phyloP scores from a whole-genome alignment of 1,284 basidiomycete species.

The Xanthoconium separans region DNA sequence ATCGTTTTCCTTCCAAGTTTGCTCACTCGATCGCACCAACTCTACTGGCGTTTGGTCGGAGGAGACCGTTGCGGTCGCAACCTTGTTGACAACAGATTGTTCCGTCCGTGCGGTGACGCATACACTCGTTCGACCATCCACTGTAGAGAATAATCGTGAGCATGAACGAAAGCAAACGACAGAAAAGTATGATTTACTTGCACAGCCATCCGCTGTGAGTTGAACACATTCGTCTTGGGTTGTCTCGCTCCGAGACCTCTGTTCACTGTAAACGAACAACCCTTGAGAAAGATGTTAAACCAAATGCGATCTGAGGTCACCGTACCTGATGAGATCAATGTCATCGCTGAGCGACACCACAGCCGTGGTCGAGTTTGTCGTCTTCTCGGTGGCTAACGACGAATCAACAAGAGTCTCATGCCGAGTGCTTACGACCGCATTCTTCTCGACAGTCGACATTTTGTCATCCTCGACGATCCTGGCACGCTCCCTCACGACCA shows the following conservation, averaged over 20 bases:
- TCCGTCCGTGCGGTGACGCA: background rate
- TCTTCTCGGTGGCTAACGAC: background rate
- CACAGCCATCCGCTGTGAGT: background rate
- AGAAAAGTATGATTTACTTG: background rate
- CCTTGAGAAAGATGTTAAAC: background rate
- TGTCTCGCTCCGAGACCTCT: background rate
- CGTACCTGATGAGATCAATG: background rate
- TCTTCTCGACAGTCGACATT: background rate
- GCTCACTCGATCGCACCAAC: background rate
- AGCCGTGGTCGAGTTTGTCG: background rate
- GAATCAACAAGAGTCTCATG: background rate
- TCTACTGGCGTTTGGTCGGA: background rate
- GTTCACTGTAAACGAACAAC: background rate
- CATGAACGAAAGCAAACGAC: background rate
- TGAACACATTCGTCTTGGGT: background rate
- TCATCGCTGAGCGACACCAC: background rate
- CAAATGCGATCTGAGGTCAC: background rate
- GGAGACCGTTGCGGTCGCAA: background rate
- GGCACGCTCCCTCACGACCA: background rate
- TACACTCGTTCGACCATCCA: background rate
- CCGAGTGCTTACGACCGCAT: background rate
- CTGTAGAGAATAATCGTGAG: background rate
- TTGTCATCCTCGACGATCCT: background rate
- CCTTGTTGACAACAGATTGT: background rate
- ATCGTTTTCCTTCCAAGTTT: background rate